Base-by-base conservation (phyloP, 352 stramenopile genomes). In the Peronospora destructor region DNA sequence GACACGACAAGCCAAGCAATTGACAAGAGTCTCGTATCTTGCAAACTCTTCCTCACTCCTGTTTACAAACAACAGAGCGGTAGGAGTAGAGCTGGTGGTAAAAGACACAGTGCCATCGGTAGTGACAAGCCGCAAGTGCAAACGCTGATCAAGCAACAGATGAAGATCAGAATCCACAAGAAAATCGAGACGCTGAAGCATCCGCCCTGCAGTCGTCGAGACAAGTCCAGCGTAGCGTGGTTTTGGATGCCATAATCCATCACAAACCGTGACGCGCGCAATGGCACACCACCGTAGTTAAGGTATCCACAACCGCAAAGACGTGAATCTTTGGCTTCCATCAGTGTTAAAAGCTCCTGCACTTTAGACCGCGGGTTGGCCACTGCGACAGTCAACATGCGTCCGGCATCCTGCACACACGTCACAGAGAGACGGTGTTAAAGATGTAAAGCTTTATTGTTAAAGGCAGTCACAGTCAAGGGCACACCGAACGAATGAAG, bases 121-220 rank as follows among this genome's bases (percentile, higher is more conserved):
- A 88, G 58, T 23, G 77, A 85, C 23, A 89, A 43, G 0, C 77
- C 77, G 40, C 77, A 89, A 23, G 77, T 89, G 64, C 74, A 89
- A 23, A 89, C 56, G 47, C 77, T 85, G 50, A 87, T 44, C 28
- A 85, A 41, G 46, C 71, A 84, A 57, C 67, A 83, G 48, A 82
- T 64, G 51, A 87, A 87, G 56, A 89, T 89, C 21, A 85, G 54
- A 47, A 83, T 77, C 77, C 77, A 89, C 39, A 89, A 53, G 40
- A 74, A 44, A 53, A 89, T 84, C n/a, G 77, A 89, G 38, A 87
- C 66, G 37, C 65, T 59, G 45, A 87, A 87, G 65, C 78, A 89
- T 52, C 78, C 75, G 33, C 78, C 78, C 26, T 67, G 73, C 21
- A 77, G 45, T 13, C 75, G 68, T 34, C 47, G 28, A 3, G 62